These are phyloP conservation scores for Rickenella mellea DNA, from an alignment of 768 basidiomycete genomes.

Conservation along the genomic window DNA sequence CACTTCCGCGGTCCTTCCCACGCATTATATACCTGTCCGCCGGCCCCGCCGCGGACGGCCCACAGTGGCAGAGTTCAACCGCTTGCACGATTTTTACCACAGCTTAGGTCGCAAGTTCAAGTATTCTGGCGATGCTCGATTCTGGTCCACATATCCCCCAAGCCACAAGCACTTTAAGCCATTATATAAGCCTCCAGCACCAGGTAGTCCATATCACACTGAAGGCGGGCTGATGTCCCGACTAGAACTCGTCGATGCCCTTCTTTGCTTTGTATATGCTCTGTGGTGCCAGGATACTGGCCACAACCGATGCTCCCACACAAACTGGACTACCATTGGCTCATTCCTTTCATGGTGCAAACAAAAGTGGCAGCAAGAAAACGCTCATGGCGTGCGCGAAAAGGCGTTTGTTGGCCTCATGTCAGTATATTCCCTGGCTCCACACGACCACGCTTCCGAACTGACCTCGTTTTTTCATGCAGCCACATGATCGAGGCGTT, in stretches of 20 bases:
- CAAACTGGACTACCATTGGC: slow-evolving; percentile 61
- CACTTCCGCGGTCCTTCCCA: slow-evolving; percentile 20
- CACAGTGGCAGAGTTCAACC: slow-evolving; percentile 39
- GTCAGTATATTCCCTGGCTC: slow-evolving; percentile 38
- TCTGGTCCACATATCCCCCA: slow-evolving; percentile 63
- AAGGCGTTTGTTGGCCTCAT: slow-evolving; percentile 68
- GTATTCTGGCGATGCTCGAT: slow-evolving; percentile 74
- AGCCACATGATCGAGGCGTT: slow-evolving; percentile 64
- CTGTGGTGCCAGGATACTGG: slow-evolving; percentile 71
- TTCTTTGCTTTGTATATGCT: slow-evolving; percentile 76
- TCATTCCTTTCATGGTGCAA: slow-evolving; percentile 67
- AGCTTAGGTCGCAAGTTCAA: slow-evolving; percentile 65
- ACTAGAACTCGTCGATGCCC: slow-evolving; percentile 71
- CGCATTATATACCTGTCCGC: slow-evolving; percentile 41
- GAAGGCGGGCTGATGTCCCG: slow-evolving; percentile 67
- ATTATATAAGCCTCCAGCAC: slow-evolving; percentile 51
- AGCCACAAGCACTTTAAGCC: slow-evolving; percentile 57
- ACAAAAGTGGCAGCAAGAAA: slow-evolving; percentile 48
- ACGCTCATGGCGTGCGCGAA: slow-evolving; percentile 36
- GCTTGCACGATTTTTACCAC: slow-evolving; percentile 63
- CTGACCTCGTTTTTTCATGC: slow-evolving; percentile 21
- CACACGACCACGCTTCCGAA: slow-evolving; percentile 9
- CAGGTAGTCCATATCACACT: slow-evolving; percentile 64
- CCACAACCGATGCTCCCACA: slow-evolving; percentile 42
- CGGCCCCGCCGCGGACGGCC: slow-evolving; percentile 56